These are phyloP conservation scores for Lepidopterella palustris DNA, from an alignment of 495 filamentous ascomycete genomes.

Conservation along the genomic window DNA sequence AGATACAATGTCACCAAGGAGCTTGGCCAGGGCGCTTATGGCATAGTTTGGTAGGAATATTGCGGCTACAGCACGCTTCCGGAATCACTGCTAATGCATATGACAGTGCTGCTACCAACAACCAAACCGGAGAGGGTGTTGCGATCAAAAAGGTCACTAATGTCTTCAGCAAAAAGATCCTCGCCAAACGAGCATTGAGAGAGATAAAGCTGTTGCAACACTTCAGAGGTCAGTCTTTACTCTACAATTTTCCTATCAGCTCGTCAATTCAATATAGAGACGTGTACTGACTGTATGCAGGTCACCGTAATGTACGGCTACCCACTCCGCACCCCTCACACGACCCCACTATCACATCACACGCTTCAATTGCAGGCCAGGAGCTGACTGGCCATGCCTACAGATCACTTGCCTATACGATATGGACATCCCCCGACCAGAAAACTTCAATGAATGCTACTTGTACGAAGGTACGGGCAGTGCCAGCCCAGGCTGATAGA, in stretches of 20 bases:
- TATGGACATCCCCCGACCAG: constrained; percentile 97
- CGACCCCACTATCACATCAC: constrained; percentile 5
- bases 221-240: constrained; percentile 60
- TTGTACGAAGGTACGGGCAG: constrained; percentile 77
- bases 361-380: background rate
- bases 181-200: constrained; percentile 92
- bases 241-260: background rate
- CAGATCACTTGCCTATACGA: constrained; percentile 99
- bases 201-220: constrained; percentile 99
- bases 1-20: constrained; percentile 98
- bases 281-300: constrained; percentile 27
- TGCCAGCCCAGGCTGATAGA: background rate
- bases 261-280: background rate
- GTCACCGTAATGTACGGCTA: constrained; percentile 60
- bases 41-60: constrained; percentile 83
- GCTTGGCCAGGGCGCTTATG: constrained; percentile 94
- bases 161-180: constrained; percentile 99
- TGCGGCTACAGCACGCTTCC: constrained; percentile 5
- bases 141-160: constrained; percentile 99
- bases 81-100: constrained; percentile 1
- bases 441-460: constrained; percentile 99
- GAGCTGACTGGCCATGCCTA: constrained; percentile 7
- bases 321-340: constrained; percentile 14
- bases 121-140: constrained; percentile 86
- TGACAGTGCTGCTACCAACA: constrained; percentile 77